Evolutionary conservation across 1,139 yeast species (phyloP).

Genomic region (Sugiyamaella novakii): DNA sequence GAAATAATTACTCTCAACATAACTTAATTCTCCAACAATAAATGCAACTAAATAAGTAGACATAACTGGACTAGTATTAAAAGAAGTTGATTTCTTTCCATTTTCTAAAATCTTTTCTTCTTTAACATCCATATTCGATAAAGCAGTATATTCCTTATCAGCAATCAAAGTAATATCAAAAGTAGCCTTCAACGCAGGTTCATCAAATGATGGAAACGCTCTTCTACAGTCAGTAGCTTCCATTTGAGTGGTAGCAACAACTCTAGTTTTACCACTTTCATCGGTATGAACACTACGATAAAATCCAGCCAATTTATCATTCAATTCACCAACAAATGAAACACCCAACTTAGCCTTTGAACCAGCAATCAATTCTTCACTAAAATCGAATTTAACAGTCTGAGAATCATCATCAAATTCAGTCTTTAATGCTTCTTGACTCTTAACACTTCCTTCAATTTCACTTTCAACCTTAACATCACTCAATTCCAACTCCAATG

Average conservation of each 20-base stretch:
- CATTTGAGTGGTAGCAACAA: conserved; percentile 78
- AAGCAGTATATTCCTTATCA: conserved; percentile 59
- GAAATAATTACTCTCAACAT: conserved; percentile 65
- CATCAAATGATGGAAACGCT: conserved; percentile 83
- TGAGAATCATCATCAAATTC: conserved; percentile 58
- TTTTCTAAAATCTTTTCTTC: conserved; percentile 48
- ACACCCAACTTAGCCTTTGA: conserved; percentile 51
- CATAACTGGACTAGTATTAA: conserved; percentile 72
- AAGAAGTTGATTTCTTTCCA: conserved; percentile 48
- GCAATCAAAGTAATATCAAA: conserved; percentile 64
- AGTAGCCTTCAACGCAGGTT: conserved; percentile 75
- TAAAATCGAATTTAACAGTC: conserved; percentile 63
- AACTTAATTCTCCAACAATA: conserved; percentile 77
- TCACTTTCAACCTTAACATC: conserved; percentile 41
- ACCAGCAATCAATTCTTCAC: conserved; percentile 51
- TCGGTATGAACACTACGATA: conserved; percentile 75
- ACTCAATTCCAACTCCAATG: conserved; percentile 64
- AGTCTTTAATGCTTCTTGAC: conserved; percentile 17
- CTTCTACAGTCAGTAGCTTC: conserved; percentile 86
- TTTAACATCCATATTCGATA: conserved; percentile 73
- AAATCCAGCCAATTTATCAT: conserved; percentile 79
- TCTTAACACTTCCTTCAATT: not conserved
- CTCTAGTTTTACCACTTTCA: conserved; percentile 59
- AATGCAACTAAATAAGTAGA: conserved; percentile 81
- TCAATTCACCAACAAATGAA: conserved; percentile 68